Percentiles rank a stretch among this genome's conserved stretches.
These are phyloP conservation scores for Epichloe sylvatica DNA, from an alignment of 2,329 filamentous ascomycete species.

Conservation along the genomic window DNA sequence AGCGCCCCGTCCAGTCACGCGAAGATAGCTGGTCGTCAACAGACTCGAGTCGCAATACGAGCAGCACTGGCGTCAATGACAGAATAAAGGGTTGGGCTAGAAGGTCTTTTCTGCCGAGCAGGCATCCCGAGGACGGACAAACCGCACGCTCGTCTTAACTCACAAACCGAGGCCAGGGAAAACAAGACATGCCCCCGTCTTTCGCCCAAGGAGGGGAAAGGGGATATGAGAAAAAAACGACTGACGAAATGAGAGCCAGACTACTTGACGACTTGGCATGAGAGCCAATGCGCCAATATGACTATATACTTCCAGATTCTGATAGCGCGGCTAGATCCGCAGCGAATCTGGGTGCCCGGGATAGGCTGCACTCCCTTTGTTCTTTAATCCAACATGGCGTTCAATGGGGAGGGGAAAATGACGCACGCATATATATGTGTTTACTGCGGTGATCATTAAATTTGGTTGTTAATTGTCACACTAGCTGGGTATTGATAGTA, in stretches of 20 bases:
- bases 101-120: conserved; percentile 16
- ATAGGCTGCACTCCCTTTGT: not conserved
- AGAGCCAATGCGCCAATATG: not conserved
- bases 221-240: not conserved
- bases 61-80: conserved; percentile 15
- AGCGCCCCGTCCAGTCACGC: conserved; percentile 2
- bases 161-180: no score
- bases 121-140: conserved; percentile 6
- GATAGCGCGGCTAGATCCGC: not conserved
- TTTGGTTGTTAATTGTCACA: no score
- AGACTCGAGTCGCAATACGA: conserved; percentile 15
- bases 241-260: not conserved
- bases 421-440: not conserved
- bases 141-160: not conserved
- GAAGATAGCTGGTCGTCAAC: conserved; percentile 17
- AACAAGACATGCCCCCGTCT: not conserved
- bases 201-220: not conserved
- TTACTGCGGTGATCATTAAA: no score
- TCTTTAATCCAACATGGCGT: not conserved
- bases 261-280: not conserved
- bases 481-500: no score
- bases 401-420: not conserved
- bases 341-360: not conserved
- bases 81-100: conserved; percentile 21
- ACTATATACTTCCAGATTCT: not conserved